Base-by-base conservation (phyloP, 257 asterid species). In the Solanum chiquidenum region DNA sequence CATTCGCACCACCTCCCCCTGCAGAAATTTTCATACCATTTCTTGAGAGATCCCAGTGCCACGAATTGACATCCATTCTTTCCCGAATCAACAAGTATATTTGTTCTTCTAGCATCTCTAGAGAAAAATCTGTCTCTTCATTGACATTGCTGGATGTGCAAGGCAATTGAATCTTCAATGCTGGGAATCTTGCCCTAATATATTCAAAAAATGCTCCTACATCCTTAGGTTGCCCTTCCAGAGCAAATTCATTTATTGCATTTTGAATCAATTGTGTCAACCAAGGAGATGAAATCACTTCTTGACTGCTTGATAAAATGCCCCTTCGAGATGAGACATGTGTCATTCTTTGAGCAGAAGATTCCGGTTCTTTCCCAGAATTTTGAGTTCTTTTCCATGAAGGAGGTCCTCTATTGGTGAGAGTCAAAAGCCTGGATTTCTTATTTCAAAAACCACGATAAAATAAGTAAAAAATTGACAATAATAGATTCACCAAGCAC, bases 371-470 rank as follows among this genome's bases (percentile, higher is more conserved):
- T 92, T 94, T 93, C 84, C 94, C 95, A 23, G 91, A 92, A 64
- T 88, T 92, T 89, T 86, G 87, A 91, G 86, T 92, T 92, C 92
- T 92, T 90, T 93, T 94, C 99, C 98, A 97, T 73, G 95, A 87
- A 72, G 94, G 96, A 86, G 98, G 95, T 31, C 92, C 94, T 90
- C 89, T 91, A 89, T 94, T 91, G 77, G 93, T 92, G 87, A 94
- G 90, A 91, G 96, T 94, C 87, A 93, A 91, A 83, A 96, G 96
- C 95, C 94, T 96, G 93, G 99, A 97, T 97, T 94, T 96, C 99
- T 97, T 90, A 87, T 90, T 87, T 87, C 79, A 88, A 87, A 84
- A 93, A 93, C 55, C 60, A 85, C 83, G 77, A 89, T 76, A 89
- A 89, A 83, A 90, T 72, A 74, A 85, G 35, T 77, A 42, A 42